phyloP scores from a whole-genome alignment of 2,329 filamentous ascomycete species.

The Aspergillus sp. region DNA sequence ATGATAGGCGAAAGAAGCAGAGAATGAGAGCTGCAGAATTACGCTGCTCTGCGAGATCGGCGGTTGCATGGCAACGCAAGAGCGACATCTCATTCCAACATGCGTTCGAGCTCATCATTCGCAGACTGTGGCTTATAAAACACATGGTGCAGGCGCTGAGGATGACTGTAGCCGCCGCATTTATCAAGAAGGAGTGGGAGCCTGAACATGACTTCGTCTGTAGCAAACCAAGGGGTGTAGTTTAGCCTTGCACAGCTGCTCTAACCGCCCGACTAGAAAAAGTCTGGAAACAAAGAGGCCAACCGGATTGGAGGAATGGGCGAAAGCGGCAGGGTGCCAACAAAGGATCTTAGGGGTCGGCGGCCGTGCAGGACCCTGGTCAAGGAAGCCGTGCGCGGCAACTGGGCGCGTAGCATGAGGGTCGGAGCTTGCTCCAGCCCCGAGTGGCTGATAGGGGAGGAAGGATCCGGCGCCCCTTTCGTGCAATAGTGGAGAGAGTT shows the following conservation, averaged over 20 bases:
- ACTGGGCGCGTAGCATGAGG: constrained; percentile 18
- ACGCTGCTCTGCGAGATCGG: not conserved
- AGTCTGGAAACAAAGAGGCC: constrained; percentile 12
- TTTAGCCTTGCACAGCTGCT: not conserved
- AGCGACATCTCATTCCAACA: not conserved
- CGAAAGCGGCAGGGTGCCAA: constrained; percentile 1
- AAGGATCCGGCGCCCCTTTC: constrained; percentile 1
- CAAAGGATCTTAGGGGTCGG: constrained; percentile 2
- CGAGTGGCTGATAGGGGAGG: constrained; percentile 10
- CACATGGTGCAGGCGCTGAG: constrained; percentile 7
- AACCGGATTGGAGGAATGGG: not conserved
- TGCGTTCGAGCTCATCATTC: not conserved
- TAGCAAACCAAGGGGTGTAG: constrained; percentile 10
- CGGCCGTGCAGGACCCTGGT: constrained; percentile 1
- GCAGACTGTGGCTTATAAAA: not conserved
- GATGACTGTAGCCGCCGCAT: constrained; percentile 11
- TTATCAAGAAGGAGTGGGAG: not conserved
- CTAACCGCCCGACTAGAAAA: constrained; percentile 11
- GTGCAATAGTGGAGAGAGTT: not conserved
- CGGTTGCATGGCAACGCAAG: constrained; percentile 8
- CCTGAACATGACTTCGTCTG: not conserved
- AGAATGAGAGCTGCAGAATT: not conserved
- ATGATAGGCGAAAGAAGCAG: not conserved
- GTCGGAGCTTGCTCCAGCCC: not conserved
- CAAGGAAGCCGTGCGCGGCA: constrained; percentile 18